Conservation (phyloP, 306 rosid species). For the Rosa persica region DNA sequence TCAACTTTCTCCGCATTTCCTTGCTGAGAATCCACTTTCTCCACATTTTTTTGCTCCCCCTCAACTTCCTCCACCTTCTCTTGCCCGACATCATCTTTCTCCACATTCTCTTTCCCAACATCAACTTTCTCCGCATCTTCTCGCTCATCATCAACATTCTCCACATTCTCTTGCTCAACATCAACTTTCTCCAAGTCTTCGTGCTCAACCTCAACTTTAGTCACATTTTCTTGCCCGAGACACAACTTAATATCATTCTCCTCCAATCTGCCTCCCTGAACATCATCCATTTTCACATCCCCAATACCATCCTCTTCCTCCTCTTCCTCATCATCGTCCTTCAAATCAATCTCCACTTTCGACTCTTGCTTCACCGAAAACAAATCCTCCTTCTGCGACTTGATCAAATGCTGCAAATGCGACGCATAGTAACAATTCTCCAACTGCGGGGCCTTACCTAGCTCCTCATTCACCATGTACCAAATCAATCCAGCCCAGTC, state of each 20-base stretch:
- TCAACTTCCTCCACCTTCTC: conserved; percentile 22
- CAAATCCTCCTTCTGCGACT: conserved; percentile 51
- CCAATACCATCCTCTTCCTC: conserved; percentile 43
- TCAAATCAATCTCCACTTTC: conserved; percentile 25
- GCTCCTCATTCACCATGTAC: conserved; percentile 83
- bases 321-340: conserved; percentile 32
- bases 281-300: conserved; percentile 43
- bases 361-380: conserved; percentile 27
- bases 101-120: not conserved
- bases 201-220: conserved; percentile 26
- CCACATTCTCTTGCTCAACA: not conserved
- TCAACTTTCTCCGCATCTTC: not conserved
- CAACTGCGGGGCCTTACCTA: conserved; percentile 41
- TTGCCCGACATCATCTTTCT: not conserved
- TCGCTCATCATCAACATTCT: conserved; percentile 2
- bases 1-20: conserved; percentile 1
- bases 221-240: conserved; percentile 51
- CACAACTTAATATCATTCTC: conserved; percentile 57
- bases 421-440: conserved; percentile 80
- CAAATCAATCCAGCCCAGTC: conserved; percentile 83
- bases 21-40: not conserved
- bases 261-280: conserved; percentile 41
- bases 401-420: conserved; percentile 75
- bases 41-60: not conserved
- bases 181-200: not conserved